Base-by-base conservation (phyloP, 768 basidiomycete genomes). In the Boletus reticulatus region DNA sequence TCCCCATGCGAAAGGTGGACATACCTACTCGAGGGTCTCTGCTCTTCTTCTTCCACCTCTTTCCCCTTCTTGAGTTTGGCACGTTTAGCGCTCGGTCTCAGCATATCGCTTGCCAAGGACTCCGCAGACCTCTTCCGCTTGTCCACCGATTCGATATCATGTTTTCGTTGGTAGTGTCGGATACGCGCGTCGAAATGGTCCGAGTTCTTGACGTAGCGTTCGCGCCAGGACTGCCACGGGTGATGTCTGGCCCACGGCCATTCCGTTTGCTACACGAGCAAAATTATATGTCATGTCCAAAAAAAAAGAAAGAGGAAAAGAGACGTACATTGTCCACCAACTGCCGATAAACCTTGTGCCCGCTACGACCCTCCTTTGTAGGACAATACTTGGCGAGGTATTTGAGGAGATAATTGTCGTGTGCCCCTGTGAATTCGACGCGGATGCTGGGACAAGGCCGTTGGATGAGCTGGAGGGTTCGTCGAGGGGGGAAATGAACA, bases 221-320 rank as follows among this genome's bases (percentile, higher is more conserved):
- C 78, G 22, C 83, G 78, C 87, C 87, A 88, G 5, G 84, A 84
- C n/a, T 75, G 74, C 81, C 76, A 82, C 4, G 83, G 4, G 64
- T 86, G 87, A 7, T 66, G 69, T 17, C 47, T 57, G n/a, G 77
- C 68, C 82, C 84, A 87, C 12, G 74, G 68, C 82, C 84, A 86
- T 56, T 65, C 68, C 0, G 62, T 60, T 0, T 72, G 55, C 82
- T 84, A 56, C n/a, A 48, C 14, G 19, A 31, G 32, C 8, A 6
- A 29, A 29, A 10, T 29, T 8, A 29, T 29, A 8, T 29, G 2
- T 29, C 29, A 29, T 29, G 29, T 29, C 9, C 1, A 39, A 7
- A 6, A 12, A 13, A n/a, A 19, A 10, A 24, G 4, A 2, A 14
- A 9, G 24, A 1, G n/a, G 14, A 62, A 31, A n/a, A 36, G 52